Percentiles rank a stretch among this genome's conserved stretches.
Conservation (phyloP, 1,139 yeast species). For the Hansenula sp. region DNA sequence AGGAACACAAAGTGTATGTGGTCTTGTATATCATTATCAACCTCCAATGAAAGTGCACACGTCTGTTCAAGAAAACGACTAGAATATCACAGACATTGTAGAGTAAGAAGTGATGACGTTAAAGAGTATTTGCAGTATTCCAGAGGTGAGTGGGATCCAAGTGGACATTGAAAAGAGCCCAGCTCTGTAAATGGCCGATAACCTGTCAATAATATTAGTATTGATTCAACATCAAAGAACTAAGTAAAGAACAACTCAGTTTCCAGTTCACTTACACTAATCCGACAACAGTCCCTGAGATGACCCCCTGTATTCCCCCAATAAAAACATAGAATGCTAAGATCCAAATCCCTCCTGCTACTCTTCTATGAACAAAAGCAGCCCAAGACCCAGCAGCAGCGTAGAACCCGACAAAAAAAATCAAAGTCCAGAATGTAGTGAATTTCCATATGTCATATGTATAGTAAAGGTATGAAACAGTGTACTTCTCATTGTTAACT, state of each 20-base stretch:
- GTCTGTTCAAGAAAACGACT: too few relatives aligned
- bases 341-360: constrained; percentile 38
- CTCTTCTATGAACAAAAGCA: constrained; percentile 42
- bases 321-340: constrained; percentile 42
- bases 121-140: constrained; percentile 59
- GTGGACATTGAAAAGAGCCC: constrained; percentile 84
- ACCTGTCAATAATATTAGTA: constrained; percentile 8
- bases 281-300: constrained; percentile 75
- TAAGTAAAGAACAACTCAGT: too few relatives aligned
- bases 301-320: constrained; percentile 63
- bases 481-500: constrained; percentile 36
- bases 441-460: constrained; percentile 78
- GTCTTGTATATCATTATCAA: not conserved
- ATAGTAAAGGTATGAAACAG: constrained; percentile 61
- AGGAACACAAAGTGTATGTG: constrained; percentile 4
- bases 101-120: constrained; percentile 65
- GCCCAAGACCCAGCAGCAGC: constrained; percentile 64
- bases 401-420: constrained; percentile 63
- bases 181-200: constrained; percentile 68
- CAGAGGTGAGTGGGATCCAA: constrained; percentile 90
- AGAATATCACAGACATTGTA: constrained; percentile 40
- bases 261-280: constrained; percentile 38
- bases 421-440: constrained; percentile 77
- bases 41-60: not conserved
- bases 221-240: not conserved